Evolutionary conservation across 2,329 filamentous ascomycete genomes (phyloP).

Genomic region (Fusarium staphyleae): DNA sequence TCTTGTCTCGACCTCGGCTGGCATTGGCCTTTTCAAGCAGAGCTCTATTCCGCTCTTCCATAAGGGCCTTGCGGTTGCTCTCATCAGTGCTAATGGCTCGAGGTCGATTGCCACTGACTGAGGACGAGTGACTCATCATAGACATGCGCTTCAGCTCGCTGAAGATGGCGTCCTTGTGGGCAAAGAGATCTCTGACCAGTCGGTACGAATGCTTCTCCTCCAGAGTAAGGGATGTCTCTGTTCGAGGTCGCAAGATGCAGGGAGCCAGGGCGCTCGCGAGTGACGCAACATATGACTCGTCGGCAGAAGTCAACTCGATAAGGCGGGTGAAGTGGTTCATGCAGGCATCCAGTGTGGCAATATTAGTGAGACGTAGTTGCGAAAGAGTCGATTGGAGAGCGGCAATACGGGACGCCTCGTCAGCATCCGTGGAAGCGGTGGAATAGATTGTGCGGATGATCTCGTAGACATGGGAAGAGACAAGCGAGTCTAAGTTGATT

Average conservation of each 20-base stretch:
- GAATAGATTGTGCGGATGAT: conserved; percentile 98
- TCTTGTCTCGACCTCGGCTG: conserved; percentile 74
- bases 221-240: conserved; percentile 89
- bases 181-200: conserved; percentile 88
- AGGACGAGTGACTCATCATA: conserved; percentile 69
- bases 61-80: conserved; percentile 89
- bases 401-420: conserved; percentile 80
- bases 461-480: conserved; percentile 98
- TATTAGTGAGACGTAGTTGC: conserved; percentile 93
- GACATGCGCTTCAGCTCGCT: conserved; percentile 93
- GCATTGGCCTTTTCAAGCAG: conserved; percentile 72
- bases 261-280: conserved; percentile 80
- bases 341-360: conserved; percentile 96
- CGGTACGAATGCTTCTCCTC: conserved; percentile 94
- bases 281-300: conserved; percentile 80
- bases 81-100: conserved; percentile 95
- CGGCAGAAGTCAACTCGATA: conserved; percentile 95
- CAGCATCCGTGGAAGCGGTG: conserved; percentile 76
- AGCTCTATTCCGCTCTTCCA: conserved; percentile 90
- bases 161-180: conserved; percentile 95
- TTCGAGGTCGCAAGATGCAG: conserved; percentile 85
- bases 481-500: conserved; percentile 77
- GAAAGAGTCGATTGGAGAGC: conserved; percentile 96
- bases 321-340: conserved; percentile 98
- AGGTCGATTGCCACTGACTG: conserved; percentile 66